These are phyloP conservation scores for Saccharum hybrid DNA, from an alignment of 202 grass and related monocot species.

Conservation along the genomic window DNA sequence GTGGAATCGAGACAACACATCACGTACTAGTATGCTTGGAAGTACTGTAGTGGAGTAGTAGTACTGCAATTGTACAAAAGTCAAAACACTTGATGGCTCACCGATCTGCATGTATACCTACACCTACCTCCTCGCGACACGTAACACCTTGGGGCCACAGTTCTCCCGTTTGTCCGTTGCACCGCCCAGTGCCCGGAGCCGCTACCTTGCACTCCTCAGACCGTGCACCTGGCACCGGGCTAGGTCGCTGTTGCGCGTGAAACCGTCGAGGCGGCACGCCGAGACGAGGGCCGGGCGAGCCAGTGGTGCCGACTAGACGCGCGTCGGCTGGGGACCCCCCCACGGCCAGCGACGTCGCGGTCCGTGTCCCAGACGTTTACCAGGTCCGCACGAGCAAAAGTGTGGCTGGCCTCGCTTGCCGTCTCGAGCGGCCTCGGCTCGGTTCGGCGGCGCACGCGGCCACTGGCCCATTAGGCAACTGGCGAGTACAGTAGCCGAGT, in stretches of 20 bases:
- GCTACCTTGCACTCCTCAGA: slow-evolving; percentile 30
- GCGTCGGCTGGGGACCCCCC: neutral
- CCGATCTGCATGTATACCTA: too few relatives aligned
- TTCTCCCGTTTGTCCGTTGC: slow-evolving; percentile 30
- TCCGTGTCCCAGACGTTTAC: slow-evolving; percentile 35
- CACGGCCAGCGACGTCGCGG: neutral
- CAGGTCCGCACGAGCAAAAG: neutral
- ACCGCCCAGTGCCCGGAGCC: neutral
- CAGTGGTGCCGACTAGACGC: neutral
- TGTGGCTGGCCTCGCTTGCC: slow-evolving; percentile 30
- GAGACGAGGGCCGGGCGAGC: neutral
- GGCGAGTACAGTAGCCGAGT: neutral
- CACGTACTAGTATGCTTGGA: neutral
- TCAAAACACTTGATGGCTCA: too few relatives aligned
- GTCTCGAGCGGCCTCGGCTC: slow-evolving; percentile 37
- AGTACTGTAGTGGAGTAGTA: neutral
- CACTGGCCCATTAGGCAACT: neutral
- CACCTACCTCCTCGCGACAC: neutral
- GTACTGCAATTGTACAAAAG: too few relatives aligned
- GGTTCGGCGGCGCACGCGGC: neutral
- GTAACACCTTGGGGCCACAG: neutral
- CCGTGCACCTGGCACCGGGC: slow-evolving; percentile 5
- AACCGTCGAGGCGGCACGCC: neutral
- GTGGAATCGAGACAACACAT: neutral
- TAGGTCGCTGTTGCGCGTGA: neutral